Evolutionary conservation across 2,329 filamentous ascomycete genomes (phyloP).

Genomic region (Claviceps sp.): DNA sequence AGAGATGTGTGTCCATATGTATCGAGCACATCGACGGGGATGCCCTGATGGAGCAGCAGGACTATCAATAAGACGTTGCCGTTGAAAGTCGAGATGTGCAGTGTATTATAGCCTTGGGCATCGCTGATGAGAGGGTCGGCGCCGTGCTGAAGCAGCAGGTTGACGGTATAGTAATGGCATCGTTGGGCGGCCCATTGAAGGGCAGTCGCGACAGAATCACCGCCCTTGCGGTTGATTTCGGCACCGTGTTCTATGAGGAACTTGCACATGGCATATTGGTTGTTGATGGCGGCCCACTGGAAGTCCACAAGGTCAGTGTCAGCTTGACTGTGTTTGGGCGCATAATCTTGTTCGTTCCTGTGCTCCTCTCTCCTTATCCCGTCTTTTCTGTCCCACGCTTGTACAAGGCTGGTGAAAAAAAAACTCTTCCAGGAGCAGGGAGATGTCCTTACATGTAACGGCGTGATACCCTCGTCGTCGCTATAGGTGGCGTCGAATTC

Average conservation of each 20-base stretch:
- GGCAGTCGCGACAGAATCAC: constrained; percentile 85
- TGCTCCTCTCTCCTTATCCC: neutral
- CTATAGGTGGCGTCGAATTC: constrained; percentile 71
- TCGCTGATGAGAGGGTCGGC: constrained; percentile 88
- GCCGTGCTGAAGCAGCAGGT: constrained; percentile 79
- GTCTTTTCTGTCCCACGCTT: neutral
- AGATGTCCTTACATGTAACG: constrained; percentile 61
- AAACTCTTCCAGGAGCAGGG: neutral
- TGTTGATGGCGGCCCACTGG: constrained; percentile 98
- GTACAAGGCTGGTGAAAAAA: neutral
- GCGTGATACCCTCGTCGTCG: constrained; percentile 89
- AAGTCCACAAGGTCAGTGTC: constrained; percentile 22
- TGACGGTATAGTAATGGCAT: constrained; percentile 92
- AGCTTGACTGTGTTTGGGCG: neutral
- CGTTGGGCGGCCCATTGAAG: constrained; percentile 95
- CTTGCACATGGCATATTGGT: constrained; percentile 93
- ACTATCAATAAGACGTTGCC: constrained; percentile 85
- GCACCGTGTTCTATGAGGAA: constrained; percentile 77
- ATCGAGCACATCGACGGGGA: constrained; percentile 84
- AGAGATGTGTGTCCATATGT: constrained; percentile 82
- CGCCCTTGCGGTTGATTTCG: constrained; percentile 88
- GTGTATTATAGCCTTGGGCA: constrained; percentile 92
- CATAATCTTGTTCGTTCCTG: neutral
- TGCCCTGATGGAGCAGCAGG: constrained; percentile 84
- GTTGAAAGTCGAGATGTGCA: constrained; percentile 94